phyloP scores from a whole-genome alignment of 768 basidiomycete species.

The Gymnopilus junonius region DNA sequence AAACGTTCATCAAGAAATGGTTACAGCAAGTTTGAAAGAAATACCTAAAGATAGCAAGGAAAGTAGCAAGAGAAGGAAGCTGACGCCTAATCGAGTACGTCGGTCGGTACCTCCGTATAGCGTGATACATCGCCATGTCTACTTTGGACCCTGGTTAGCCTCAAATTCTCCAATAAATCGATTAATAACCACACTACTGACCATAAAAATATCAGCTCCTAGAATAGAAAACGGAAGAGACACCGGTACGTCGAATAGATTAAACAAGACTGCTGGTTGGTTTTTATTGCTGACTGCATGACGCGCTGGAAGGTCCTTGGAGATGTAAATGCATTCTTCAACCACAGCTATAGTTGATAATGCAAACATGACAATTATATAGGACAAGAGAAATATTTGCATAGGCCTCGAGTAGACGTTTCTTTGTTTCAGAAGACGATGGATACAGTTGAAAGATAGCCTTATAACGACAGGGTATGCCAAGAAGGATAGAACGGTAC shows the following conservation, averaged over 20 bases:
- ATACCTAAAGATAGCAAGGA: constrained; percentile 6
- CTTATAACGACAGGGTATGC: background rate
- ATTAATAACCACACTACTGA: too few relatives aligned
- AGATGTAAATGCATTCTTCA: constrained; percentile 3
- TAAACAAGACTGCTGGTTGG: constrained; percentile 2
- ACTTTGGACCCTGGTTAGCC: too few relatives aligned
- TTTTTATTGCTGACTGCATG: background rate
- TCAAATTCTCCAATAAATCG: too few relatives aligned
- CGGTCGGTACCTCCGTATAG: constrained; percentile 2
- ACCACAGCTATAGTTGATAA: constrained; percentile 6
- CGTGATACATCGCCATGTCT: constrained; percentile 17
- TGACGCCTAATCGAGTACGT: background rate
- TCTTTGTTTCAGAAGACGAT: background rate
- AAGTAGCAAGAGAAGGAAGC: background rate
- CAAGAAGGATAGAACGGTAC: background rate
- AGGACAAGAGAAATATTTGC: constrained; percentile 4
- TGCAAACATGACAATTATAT: constrained; percentile 5
- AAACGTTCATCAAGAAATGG: background rate
- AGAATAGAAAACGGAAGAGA: constrained; percentile 12
- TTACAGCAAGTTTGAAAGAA: background rate
- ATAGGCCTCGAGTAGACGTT: background rate
- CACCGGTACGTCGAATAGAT: constrained; percentile 1
- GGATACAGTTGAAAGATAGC: background rate
- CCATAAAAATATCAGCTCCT: constrained; percentile 18
- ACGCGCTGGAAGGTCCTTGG: background rate